Base-by-base conservation (phyloP, 2,329 filamentous ascomycete genomes). In the Sporothrix brunneoviolacea region DNA sequence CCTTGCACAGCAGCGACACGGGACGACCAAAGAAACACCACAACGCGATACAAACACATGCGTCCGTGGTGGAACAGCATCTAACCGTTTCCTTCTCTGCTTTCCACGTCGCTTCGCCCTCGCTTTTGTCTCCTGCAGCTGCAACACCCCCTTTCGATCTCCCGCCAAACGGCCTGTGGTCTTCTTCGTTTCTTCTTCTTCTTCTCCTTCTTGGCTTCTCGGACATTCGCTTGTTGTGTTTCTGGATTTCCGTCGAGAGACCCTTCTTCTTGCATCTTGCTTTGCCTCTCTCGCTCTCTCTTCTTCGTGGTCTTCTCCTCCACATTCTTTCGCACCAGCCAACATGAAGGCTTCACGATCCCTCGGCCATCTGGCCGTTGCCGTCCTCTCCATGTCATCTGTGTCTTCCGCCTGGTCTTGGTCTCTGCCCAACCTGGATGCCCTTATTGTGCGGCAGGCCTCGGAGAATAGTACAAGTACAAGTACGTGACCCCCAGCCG, bases 361-460 rank as follows among this genome's bases (percentile, higher is more conserved):
- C 44, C 59, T 78, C 49, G 64, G 72, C 61, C 70, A 73, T 39
- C 60, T 72, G 58, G 65, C 78, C 58, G 71, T 76, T 46, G 56
- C 75, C 50, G 68, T 80, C 57, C 68, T 82, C 38, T 72, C 79
- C 28, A 64, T 81, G 48, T 65, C 74, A 8, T 69, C 73, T 15
- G 57, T 77, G 19, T 71, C 72, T n/a, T 70, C 75, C 48, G 77
- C 63, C 2, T 58, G 61, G 54, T 47, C 74, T 41, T 76, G 73
- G 51, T 82, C 78, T 33, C 76, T 82, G 33, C 77, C 78, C 16
- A 70, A 76, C 12, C 42, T 73, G 32, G 73, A 81, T 55, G 61
- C 73, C 13, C 61, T 84, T 32, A 65, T 82, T 36, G 77, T 76
- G 44, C 71, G 76, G 53, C 68, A 70, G 55, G 68, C 49, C 15